These are phyloP conservation scores for Climacium dendroides DNA, from an alignment of 225 moss, liverwort and hornwort species.

Conservation along the genomic window DNA sequence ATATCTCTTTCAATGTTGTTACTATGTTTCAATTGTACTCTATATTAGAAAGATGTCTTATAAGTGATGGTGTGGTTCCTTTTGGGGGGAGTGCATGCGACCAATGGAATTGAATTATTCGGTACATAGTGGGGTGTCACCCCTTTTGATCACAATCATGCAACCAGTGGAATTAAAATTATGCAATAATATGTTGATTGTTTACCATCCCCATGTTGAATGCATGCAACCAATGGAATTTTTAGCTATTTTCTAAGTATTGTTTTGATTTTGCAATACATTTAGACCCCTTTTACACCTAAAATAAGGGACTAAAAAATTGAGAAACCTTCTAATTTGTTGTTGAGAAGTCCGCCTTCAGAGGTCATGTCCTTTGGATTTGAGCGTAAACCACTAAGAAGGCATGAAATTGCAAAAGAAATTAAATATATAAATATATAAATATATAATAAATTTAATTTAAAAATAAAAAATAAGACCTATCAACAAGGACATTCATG, in stretches of 20 bases:
- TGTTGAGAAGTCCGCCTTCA: rapidly evolving
- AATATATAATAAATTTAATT: no score
- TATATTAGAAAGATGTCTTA: not conserved
- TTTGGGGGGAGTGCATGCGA: not conserved
- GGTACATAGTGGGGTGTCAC: rapidly evolving
- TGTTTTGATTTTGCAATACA: not conserved
- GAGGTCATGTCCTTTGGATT: not conserved
- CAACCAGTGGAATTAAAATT: not conserved
- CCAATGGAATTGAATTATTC: not conserved
- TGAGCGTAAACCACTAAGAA: no score
- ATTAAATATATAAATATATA: no score
- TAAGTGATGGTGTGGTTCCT: no score
- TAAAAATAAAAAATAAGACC: no score
- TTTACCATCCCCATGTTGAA: not conserved
- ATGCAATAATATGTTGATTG: no score
- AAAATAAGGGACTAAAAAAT: rapidly evolving
- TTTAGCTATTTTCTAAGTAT: not conserved
- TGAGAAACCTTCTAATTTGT: not conserved
- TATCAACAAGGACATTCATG: no score
- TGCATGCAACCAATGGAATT: not conserved
- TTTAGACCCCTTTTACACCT: rapidly evolving
- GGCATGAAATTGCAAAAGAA: no score
- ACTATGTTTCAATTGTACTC: no score
- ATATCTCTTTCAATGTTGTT: not conserved
- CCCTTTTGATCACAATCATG: not conserved